Conservation (phyloP, 177 flowering plant species). For the Vitis hybrid region DNA sequence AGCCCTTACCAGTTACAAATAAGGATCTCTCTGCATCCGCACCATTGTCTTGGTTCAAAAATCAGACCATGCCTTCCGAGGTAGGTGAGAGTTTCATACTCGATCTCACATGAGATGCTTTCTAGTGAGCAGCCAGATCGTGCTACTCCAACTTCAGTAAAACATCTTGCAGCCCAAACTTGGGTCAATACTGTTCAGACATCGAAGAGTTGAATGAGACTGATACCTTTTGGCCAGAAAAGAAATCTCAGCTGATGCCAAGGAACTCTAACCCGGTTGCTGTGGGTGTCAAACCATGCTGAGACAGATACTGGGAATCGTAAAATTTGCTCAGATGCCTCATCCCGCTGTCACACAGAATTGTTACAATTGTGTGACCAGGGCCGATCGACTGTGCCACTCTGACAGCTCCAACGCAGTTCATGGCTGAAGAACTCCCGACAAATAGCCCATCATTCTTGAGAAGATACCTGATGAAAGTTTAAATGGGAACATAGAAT, state of each 20-base stretch:
- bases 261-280: slow-evolving; percentile 77
- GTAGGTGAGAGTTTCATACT: too few relatives aligned
- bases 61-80: too few relatives aligned
- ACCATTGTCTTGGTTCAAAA: too few relatives aligned
- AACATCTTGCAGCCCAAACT: too few relatives aligned
- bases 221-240: not conserved
- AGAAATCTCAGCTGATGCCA: slow-evolving; percentile 26
- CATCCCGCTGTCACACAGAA: slow-evolving; percentile 93
- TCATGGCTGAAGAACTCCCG: slow-evolving; percentile 99
- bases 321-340: slow-evolving; percentile 89
- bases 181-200: too few relatives aligned
- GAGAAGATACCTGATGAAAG: slow-evolving; percentile 65
- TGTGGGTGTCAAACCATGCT: slow-evolving; percentile 62
- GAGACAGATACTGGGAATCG: slow-evolving; percentile 59
- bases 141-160: too few relatives aligned
- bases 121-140: too few relatives aligned
- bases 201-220: too few relatives aligned
- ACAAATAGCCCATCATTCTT: slow-evolving; percentile 91
- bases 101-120: too few relatives aligned
- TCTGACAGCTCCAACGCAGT: slow-evolving; percentile 93
- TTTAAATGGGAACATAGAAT: not conserved
- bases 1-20: too few relatives aligned
- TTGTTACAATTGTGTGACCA: slow-evolving; percentile 89
- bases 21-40: too few relatives aligned
- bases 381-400: slow-evolving; percentile 81